Conservation (phyloP, 2,329 filamentous ascomycete species). For the Aspergillus jensenii region DNA sequence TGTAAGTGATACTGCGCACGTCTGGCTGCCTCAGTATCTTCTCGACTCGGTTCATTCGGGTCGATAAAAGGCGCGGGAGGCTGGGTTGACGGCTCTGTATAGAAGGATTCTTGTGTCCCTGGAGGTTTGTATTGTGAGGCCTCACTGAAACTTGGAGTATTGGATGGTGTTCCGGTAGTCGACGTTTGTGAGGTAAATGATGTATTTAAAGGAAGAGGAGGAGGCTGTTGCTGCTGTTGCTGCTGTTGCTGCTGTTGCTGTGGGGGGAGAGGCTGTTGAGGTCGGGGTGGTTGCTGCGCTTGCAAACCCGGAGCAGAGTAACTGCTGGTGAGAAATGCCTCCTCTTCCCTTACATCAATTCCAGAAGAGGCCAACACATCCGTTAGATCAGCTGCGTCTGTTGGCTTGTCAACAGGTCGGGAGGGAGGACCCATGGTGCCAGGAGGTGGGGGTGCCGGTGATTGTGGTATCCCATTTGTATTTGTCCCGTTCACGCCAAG, state of each 20-base stretch:
- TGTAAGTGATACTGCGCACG: conserved; percentile 68
- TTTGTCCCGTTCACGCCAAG: conserved; percentile 40
- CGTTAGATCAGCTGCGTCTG: conserved; percentile 67
- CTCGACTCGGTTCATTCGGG: conserved; percentile 61
- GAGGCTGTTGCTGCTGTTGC: conserved; percentile 42
- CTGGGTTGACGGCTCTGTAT: conserved; percentile 64
- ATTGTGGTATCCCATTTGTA: conserved; percentile 56
- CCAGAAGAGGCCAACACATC: conserved; percentile 83
- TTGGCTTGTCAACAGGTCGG: conserved; percentile 54
- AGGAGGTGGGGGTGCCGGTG: conserved; percentile 36
- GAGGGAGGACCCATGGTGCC: conserved; percentile 65
- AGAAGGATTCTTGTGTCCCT: conserved; percentile 59
- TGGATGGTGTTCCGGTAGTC: conserved; percentile 41
- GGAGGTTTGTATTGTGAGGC: conserved; percentile 53
- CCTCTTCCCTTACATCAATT: conserved; percentile 83
- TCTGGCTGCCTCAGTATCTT: conserved; percentile 64
- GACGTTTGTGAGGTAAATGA: conserved; percentile 43
- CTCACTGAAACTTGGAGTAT: conserved; percentile 51
- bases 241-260: conserved; percentile 23
- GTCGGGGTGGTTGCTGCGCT: conserved; percentile 32
- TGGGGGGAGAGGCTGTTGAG: conserved; percentile 42
- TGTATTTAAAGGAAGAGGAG: conserved; percentile 48
- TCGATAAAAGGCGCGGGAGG: conserved; percentile 64
- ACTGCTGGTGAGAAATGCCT: conserved; percentile 70
- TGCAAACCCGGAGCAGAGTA: conserved; percentile 45